Evolutionary conservation across 768 basidiomycete genomes (phyloP).

Genomic region (Hericium coralloides): DNA sequence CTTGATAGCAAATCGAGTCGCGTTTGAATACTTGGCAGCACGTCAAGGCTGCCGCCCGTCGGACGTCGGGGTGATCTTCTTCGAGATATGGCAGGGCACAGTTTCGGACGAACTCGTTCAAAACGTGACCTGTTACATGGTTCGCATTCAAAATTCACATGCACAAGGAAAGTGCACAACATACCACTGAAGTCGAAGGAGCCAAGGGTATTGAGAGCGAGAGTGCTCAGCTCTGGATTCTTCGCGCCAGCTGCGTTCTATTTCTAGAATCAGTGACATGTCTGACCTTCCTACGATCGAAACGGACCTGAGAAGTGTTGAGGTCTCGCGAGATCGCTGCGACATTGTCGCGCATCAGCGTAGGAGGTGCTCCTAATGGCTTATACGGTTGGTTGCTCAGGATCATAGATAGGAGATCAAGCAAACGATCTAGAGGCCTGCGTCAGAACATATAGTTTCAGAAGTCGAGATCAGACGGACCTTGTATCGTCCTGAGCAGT

Average conservation of each 20-base stretch:
- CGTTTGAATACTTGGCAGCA: conserved; percentile 88
- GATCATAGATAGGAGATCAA: conserved; percentile 76
- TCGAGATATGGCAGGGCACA: conserved; percentile 92
- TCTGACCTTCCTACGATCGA: not conserved
- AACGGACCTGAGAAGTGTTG: conserved; percentile 36
- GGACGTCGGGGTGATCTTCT: conserved; percentile 81
- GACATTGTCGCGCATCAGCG: conserved; percentile 46
- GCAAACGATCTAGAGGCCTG: conserved; percentile 59
- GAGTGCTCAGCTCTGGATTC: conserved; percentile 57
- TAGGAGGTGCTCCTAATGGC: conserved; percentile 76
- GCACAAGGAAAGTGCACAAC: conserved; percentile 5
- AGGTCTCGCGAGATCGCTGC: conserved; percentile 41
- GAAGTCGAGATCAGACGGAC: conserved; percentile 26
- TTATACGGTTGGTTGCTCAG: conserved; percentile 81
- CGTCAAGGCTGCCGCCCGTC: conserved; percentile 83
- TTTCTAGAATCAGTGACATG: not conserved
- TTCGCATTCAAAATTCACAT: not conserved
- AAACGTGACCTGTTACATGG: conserved; percentile 58
- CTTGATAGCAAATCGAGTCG: conserved; percentile 94
- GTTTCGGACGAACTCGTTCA: conserved; percentile 92
- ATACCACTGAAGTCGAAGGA: conserved; percentile 91
- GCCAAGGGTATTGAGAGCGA: conserved; percentile 83
- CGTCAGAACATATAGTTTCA: too few species aligned
- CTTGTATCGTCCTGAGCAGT: conserved; percentile 86
- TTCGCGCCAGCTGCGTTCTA: conserved; percentile 33